Percentiles rank a stretch among this genome's conserved stretches.
These are phyloP conservation scores for Graphiopsis chlorocephala DNA, from an alignment of 2,329 filamentous ascomycete species.

Conservation along the genomic window DNA sequence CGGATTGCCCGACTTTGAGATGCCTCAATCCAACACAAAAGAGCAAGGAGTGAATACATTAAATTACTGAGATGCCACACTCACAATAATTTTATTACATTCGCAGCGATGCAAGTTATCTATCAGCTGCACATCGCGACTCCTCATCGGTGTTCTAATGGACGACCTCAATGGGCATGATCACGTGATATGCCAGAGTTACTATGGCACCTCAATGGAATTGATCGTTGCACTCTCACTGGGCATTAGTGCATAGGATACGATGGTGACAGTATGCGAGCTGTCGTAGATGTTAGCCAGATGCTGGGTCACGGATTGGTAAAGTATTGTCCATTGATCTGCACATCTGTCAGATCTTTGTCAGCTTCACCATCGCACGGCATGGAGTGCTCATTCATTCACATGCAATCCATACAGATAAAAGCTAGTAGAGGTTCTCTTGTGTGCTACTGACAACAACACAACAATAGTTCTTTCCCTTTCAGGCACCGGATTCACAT, in stretches of 20 bases:
- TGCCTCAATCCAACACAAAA: background rate
- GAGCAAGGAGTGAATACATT: background rate
- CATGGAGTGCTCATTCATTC: background rate
- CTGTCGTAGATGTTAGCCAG: background rate
- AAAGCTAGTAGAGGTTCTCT: background rate
- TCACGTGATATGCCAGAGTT: background rate
- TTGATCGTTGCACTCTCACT: background rate
- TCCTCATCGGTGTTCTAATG: background rate
- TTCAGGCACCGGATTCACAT: background rate
- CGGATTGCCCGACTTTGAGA: background rate
- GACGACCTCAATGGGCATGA: background rate
- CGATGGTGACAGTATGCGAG: background rate
- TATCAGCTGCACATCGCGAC: background rate
- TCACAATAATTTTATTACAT: background rate
- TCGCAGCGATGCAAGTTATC: background rate
- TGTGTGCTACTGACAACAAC: background rate
- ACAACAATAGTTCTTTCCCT: background rate
- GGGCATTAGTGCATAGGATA: background rate
- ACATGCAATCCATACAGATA: background rate
- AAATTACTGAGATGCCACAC: background rate
- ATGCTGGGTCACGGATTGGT: background rate
- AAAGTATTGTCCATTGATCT: background rate
- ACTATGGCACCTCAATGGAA: background rate
- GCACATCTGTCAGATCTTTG: slow-evolving; percentile 8
- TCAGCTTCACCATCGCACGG: background rate